A percentile compares a stretch with the other conserved stretches of the same genome.
phyloP scores from a whole-genome alignment of 2,329 filamentous ascomycete genomes.

The Rugonectria rugulosa region DNA sequence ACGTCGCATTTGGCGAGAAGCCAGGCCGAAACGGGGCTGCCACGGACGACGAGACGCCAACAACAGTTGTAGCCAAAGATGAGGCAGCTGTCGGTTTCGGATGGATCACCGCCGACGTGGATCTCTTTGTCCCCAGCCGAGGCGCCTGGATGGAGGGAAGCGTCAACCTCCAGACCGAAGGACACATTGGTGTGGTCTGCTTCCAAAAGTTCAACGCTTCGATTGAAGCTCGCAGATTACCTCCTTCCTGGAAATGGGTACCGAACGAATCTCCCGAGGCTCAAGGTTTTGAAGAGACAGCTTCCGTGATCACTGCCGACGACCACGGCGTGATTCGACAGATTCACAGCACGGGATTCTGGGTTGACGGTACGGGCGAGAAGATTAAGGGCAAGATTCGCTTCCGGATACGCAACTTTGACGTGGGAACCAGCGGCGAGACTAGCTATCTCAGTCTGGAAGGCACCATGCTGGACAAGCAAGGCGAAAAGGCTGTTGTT shows the following conservation, averaged over 20 bases:
- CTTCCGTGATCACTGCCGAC: conserved; percentile 50
- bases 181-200: conserved; percentile 87
- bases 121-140: conserved; percentile 79
- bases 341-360: conserved; percentile 72
- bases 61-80: conserved; percentile 64
- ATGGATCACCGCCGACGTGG: conserved; percentile 88
- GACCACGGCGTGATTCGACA: conserved; percentile 62
- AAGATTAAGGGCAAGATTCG: conserved; percentile 74
- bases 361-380: conserved; percentile 74
- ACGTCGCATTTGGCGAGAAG: conserved; percentile 69
- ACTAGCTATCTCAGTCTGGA: conserved; percentile 86
- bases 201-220: conserved; percentile 93
- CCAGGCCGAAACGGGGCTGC: conserved; percentile 60
- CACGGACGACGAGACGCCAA: conserved; percentile 55
- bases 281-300: conserved; percentile 51
- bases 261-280: conserved; percentile 57
- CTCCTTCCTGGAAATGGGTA: conserved; percentile 81
- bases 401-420: conserved; percentile 86
- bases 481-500: conserved; percentile 67
- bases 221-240: conserved; percentile 79
- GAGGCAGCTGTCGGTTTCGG: conserved; percentile 88
- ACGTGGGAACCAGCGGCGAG: conserved; percentile 76
- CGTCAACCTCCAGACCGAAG: conserved; percentile 86
- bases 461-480: conserved; percentile 80
- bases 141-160: conserved; percentile 80